Conservation (phyloP, 2,329 filamentous ascomycete genomes). For the Dactylellina haptotyla region DNA sequence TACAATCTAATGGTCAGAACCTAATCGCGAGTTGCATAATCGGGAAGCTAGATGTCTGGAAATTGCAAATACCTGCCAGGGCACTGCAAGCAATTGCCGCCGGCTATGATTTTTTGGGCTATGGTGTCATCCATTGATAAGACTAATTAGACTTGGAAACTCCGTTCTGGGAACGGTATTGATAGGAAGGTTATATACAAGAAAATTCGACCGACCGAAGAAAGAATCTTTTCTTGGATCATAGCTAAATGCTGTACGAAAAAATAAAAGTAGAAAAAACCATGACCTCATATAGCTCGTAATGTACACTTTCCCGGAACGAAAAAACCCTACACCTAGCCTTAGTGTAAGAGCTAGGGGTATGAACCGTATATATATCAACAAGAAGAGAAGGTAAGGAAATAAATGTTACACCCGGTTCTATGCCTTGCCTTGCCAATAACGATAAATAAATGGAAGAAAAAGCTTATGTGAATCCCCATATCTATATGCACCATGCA, state of each 20-base stretch:
- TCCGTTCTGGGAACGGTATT: not conserved
- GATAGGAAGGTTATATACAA: constrained; percentile 18
- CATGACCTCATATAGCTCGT: constrained; percentile 39
- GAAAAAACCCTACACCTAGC: not conserved
- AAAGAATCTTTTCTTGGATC: not conserved
- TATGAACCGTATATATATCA: constrained; percentile 20
- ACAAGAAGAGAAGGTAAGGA: constrained; percentile 45
- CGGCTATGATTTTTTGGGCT: too few species aligned
- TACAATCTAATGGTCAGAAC: constrained; percentile 18
- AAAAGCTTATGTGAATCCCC: constrained; percentile 16
- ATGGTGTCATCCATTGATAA: too few species aligned
- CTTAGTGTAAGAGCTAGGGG: constrained; percentile 1
- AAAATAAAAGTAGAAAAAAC: not conserved
- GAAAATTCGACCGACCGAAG: not conserved
- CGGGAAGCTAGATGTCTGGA: not conserved
- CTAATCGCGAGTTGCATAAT: constrained; percentile 1
- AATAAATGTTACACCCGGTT: constrained; percentile 7
- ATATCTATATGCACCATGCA: constrained; percentile 37
- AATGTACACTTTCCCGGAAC: constrained; percentile 32
- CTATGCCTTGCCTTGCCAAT: constrained; percentile 1
- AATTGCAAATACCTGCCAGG: too few species aligned
- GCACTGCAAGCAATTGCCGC: too few species aligned
- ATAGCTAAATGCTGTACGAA: constrained; percentile 5
- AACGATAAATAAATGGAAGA: constrained; percentile 10
- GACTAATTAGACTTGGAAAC: not conserved